These are phyloP conservation scores for Suillus brevipes DNA, from an alignment of 768 basidiomycete species.

Conservation along the genomic window DNA sequence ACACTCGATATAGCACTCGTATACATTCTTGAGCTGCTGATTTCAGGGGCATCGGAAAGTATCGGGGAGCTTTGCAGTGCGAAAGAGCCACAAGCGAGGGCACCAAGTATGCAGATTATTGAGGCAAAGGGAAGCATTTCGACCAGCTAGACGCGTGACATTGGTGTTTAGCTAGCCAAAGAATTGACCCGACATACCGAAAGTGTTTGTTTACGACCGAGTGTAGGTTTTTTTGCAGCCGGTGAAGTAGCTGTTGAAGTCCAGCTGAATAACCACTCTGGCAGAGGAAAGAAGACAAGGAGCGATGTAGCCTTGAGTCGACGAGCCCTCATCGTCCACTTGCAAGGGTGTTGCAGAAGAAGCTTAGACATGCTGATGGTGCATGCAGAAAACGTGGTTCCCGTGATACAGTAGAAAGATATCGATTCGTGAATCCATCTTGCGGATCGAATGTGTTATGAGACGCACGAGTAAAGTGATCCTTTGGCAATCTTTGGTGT, in stretches of 20 bases:
- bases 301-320: slow-evolving; percentile 3
- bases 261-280: not conserved
- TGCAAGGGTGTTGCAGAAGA: slow-evolving; percentile 23
- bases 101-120: slow-evolving; percentile 34
- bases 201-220: slow-evolving; percentile 27
- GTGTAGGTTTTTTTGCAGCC: slow-evolving; percentile 30
- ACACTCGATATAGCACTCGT: slow-evolving; percentile 37
- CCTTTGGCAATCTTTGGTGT: not conserved
- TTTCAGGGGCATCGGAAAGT: slow-evolving; percentile 21
- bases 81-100: slow-evolving; percentile 33
- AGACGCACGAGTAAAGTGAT: not conserved
- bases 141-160: slow-evolving; percentile 30
- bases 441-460: not conserved
- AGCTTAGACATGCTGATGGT: slow-evolving; percentile 26
- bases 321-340: slow-evolving; percentile 33
- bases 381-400: slow-evolving; percentile 31
- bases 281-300: slow-evolving; percentile 22
- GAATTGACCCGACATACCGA: slow-evolving; percentile 28
- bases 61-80: slow-evolving; percentile 25
- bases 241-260: slow-evolving; percentile 9
- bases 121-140: slow-evolving; percentile 40
- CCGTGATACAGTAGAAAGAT: not conserved
- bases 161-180: slow-evolving; percentile 18
- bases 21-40: slow-evolving; percentile 31
- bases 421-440: not conserved